phyloP scores from a whole-genome alignment of 805 yeast species.

The Jamesozyma rosinii region DNA sequence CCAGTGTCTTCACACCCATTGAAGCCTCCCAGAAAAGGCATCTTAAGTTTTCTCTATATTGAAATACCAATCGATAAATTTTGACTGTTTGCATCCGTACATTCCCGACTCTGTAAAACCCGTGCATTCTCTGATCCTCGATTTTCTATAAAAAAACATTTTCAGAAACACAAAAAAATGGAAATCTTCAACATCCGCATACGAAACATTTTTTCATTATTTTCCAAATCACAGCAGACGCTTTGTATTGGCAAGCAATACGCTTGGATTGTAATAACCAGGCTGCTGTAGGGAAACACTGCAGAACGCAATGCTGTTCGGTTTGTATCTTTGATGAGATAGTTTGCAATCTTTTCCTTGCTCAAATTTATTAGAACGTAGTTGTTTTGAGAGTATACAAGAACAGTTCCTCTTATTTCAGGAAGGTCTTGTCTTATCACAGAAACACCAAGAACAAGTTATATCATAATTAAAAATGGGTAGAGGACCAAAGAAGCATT shows the following conservation, averaged over 20 bases:
- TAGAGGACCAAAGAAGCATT: slow-evolving; percentile 94
- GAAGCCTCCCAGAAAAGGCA: too few relatives aligned
- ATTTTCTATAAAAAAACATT: not conserved
- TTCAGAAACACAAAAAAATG: not conserved
- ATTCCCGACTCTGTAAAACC: not conserved
- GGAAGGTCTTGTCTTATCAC: not conserved
- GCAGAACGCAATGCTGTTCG: not conserved
- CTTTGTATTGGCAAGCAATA: not conserved
- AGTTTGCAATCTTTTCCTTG: not conserved
- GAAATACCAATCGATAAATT: too few relatives aligned
- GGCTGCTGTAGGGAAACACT: not conserved
- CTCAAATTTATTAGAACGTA: not conserved
- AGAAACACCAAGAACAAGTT: slow-evolving; percentile 1
- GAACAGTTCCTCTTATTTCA: too few relatives aligned
- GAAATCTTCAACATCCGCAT: not conserved
- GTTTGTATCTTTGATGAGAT: not conserved
- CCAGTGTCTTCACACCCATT: too few relatives aligned
- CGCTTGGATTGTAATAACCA: not conserved
- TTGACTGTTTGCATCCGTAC: not conserved
- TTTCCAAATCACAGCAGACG: not conserved
- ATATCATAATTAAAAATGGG: slow-evolving; percentile 43
- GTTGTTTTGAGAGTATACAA: not conserved
- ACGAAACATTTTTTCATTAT: not conserved
- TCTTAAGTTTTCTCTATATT: too few relatives aligned
- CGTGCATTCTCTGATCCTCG: not conserved